Conservation (phyloP, 768 basidiomycete species). For the Serpula lacrymans region DNA sequence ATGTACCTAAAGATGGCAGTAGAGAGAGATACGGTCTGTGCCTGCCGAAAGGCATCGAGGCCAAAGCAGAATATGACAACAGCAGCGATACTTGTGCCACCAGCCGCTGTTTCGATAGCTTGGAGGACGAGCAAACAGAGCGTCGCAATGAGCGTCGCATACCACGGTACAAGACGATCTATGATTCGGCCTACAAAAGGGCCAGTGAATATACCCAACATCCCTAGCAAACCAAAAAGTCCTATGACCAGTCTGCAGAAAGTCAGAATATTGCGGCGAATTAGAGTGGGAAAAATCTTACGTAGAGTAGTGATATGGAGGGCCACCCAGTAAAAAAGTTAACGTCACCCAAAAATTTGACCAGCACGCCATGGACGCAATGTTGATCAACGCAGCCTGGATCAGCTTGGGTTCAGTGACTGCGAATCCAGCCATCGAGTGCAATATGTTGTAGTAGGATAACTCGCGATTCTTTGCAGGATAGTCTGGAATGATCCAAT, state of each 20-base stretch:
- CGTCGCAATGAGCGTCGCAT: conserved; percentile 35
- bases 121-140: conserved; percentile 24
- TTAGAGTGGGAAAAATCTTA: conserved; percentile 10
- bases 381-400: conserved; percentile 26
- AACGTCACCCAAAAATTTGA: conserved; percentile 38
- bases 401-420: conserved; percentile 41
- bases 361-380: conserved; percentile 28
- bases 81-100: conserved; percentile 34
- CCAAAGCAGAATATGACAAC: conserved; percentile 39
- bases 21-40: conserved; percentile 33
- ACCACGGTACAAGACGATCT: conserved; percentile 38
- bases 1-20: conserved; percentile 11
- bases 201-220: conserved; percentile 32
- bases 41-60: conserved; percentile 38
- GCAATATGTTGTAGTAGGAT: conserved; percentile 32
- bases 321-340: conserved; percentile 42
- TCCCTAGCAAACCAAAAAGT: conserved; percentile 45
- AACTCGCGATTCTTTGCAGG: conserved; percentile 37
- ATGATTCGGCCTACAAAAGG: conserved; percentile 24
- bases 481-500: conserved; percentile 36
- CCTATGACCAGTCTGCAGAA: conserved; percentile 36
- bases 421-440: conserved; percentile 37
- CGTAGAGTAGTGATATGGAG: conserved; percentile 38
- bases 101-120: conserved; percentile 34
- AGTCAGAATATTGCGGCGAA: not conserved